Conservation (phyloP, 805 yeast species). For the Suhomyces kilbournensis region DNA sequence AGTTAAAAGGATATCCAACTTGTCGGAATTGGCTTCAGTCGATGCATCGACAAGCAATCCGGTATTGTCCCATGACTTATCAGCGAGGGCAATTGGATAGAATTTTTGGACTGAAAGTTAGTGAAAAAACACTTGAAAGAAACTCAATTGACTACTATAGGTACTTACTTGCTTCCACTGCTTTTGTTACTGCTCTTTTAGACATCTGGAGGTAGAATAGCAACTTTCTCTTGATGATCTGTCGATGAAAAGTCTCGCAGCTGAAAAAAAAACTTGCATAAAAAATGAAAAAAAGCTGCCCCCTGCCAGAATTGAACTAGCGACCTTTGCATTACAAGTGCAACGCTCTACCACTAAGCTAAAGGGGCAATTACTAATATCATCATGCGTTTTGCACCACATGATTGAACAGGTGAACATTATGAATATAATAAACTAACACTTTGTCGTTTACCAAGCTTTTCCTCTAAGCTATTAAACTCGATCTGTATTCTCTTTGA, state of each 20-base stretch:
- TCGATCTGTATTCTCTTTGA: too few relatives aligned
- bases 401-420: too few relatives aligned
- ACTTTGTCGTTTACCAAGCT: too few relatives aligned
- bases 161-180: slow-evolving; percentile 38
- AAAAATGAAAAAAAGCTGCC: slow-evolving; percentile 14
- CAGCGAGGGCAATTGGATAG: slow-evolving; percentile 84
- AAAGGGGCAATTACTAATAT: slow-evolving; percentile 61
- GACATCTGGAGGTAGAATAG: slow-evolving; percentile 22
- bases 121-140: neutral
- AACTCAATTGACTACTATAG: neutral
- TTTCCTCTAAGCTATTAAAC: too few relatives aligned
- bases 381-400: neutral
- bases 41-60: slow-evolving; percentile 81
- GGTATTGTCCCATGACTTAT: slow-evolving; percentile 91
- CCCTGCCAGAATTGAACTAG: slow-evolving; percentile 37
- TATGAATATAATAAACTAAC: too few relatives aligned
- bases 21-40: slow-evolving; percentile 17
- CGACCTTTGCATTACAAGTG: slow-evolving; percentile 89
- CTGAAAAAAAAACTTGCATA: neutral
- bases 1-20: slow-evolving; percentile 56
- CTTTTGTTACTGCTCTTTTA: slow-evolving; percentile 43
- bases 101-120: slow-evolving; percentile 53
- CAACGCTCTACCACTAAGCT: slow-evolving; percentile 99
- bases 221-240: neutral
- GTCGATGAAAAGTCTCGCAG: neutral